Evolutionary conservation across 352 stramenopile genomes (phyloP).

Genomic region (Pythium utonaiense): DNA sequence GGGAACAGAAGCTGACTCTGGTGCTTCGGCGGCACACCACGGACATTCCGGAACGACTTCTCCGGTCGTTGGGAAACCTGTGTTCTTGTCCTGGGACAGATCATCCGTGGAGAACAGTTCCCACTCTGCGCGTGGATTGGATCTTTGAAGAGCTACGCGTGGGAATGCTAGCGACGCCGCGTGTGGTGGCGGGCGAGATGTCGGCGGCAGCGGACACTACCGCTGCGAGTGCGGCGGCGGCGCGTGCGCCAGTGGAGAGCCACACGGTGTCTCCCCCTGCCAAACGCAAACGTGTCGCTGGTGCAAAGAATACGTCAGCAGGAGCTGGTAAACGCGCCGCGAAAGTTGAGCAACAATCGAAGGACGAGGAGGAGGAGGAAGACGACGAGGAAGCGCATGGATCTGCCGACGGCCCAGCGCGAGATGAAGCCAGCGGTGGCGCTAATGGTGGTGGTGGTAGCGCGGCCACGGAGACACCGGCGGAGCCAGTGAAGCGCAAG

Average conservation of each 20-base stretch:
- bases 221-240: neutral
- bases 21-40: neutral
- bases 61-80: too few species aligned
- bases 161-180: neutral
- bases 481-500: slow-evolving; percentile 21
- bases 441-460: neutral
- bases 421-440: neutral
- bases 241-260: neutral
- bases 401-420: neutral
- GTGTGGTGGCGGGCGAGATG: neutral
- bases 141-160: neutral
- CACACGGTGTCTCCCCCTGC: neutral
- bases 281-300: slow-evolving; percentile 1
- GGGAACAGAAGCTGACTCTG: neutral
- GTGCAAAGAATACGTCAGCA: neutral
- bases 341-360: neutral
- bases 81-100: neutral
- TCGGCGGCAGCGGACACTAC: neutral
- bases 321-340: neutral
- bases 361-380: neutral
- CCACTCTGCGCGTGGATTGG: neutral
- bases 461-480: neutral
- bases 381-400: neutral
- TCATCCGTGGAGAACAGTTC: neutral
- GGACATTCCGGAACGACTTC: neutral